Percentiles rank a stretch among this genome's conserved stretches.
Evolutionary conservation across 2,329 filamentous ascomycete genomes (phyloP).

Genomic region (Hypoxylon sp.): DNA sequence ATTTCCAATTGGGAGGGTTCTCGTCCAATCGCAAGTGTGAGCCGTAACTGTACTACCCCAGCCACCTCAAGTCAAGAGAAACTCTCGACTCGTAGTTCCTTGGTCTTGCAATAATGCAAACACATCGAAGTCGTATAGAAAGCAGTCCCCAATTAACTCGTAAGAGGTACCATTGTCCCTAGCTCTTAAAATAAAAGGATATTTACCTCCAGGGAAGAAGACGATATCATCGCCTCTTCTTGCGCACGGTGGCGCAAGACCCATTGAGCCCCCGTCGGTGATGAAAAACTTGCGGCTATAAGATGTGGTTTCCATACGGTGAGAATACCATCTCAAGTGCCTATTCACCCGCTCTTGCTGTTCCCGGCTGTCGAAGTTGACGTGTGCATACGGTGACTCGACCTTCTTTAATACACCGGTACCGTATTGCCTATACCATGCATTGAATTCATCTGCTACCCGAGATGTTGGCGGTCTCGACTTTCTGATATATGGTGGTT

Average conservation of each 20-base stretch:
- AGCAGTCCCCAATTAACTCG: constrained; percentile 39
- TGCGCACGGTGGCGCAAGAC: constrained; percentile 28
- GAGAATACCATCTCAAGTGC: constrained; percentile 17
- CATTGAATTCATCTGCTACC: constrained; percentile 11
- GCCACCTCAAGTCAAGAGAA: constrained; percentile 11
- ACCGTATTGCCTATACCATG: constrained; percentile 30
- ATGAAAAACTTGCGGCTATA: constrained; percentile 36
- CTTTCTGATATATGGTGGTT: constrained; percentile 20
- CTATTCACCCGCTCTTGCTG: background rate
- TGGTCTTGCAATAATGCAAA: constrained; percentile 27
- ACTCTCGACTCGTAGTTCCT: constrained; percentile 16
- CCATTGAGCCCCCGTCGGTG: constrained; percentile 38
- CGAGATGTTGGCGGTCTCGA: constrained; percentile 14
- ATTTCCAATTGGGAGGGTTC: background rate
- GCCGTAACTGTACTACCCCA: background rate
- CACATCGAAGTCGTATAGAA: constrained; percentile 39
- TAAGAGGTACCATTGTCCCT: constrained; percentile 23
- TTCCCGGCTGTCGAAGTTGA: background rate
- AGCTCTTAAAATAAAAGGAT: constrained; percentile 35
- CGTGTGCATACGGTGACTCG: background rate
- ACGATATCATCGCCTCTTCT: constrained; percentile 29
- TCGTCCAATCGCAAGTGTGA: background rate
- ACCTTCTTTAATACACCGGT: constrained; percentile 15
- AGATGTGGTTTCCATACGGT: constrained; percentile 28
- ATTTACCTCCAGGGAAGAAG: constrained; percentile 35